A percentile compares a stretch with the other conserved stretches of the same genome.
Conservation (phyloP, 1,284 basidiomycete species). For the Mycosarcoma mackinlayi region DNA sequence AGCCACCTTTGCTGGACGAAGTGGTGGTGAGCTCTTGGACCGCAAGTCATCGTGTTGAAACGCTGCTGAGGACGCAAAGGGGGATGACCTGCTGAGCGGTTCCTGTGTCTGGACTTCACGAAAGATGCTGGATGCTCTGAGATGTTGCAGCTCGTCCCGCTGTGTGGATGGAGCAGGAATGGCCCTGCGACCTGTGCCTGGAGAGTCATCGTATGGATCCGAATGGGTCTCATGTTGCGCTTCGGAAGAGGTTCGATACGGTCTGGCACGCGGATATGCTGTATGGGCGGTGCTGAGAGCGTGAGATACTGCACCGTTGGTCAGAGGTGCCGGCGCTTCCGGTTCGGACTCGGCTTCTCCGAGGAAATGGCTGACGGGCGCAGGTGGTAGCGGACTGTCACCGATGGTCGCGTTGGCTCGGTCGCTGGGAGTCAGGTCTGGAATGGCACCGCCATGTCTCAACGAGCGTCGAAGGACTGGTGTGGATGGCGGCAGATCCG, state of each 20-base stretch:
- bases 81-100: conserved; percentile 28
- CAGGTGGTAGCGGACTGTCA: conserved; percentile 46
- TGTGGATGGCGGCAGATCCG: conserved; percentile 34
- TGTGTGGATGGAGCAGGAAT: conserved; percentile 22
- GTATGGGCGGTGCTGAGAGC: conserved; percentile 2
- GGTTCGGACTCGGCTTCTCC: conserved; percentile 36
- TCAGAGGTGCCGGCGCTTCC: conserved; percentile 7
- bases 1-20: conserved; percentile 13
- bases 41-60: conserved; percentile 28
- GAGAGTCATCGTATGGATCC: conserved; percentile 45
- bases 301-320: conserved; percentile 1
- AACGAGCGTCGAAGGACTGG: conserved; percentile 36
- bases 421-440: conserved; percentile 41
- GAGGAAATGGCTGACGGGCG: conserved; percentile 52
- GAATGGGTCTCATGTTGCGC: conserved; percentile 29
- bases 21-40: conserved; percentile 40
- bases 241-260: conserved; percentile 26
- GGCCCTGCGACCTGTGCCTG: conserved; percentile 40
- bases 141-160: conserved; percentile 30
- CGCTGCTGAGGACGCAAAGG: conserved; percentile 19
- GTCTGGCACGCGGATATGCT: conserved; percentile 10
- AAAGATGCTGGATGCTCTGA: conserved; percentile 36
- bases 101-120: conserved; percentile 23
- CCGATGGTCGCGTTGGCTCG: conserved; percentile 41
- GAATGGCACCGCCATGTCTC: conserved; percentile 19